These are phyloP conservation scores for Xylaria sp. DNA, from an alignment of 2,329 filamentous ascomycete genomes.

Conservation along the genomic window DNA sequence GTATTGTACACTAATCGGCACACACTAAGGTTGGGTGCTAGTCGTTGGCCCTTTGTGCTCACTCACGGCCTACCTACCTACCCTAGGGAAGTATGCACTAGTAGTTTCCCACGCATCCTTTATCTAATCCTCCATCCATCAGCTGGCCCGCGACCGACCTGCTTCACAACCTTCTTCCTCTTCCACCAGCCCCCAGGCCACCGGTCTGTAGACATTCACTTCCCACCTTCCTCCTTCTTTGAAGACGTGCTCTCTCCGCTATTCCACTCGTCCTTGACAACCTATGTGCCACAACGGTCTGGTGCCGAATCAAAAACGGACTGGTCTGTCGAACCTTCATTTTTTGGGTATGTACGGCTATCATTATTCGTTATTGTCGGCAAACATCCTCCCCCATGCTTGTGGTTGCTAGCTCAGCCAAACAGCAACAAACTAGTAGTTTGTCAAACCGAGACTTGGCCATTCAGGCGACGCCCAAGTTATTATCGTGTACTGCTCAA, in stretches of 20 bases:
- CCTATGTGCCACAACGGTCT: constrained; percentile 21
- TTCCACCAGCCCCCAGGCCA: constrained; percentile 28
- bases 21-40: neutral
- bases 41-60: constrained; percentile 14
- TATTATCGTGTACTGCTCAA: neutral
- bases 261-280: constrained; percentile 14
- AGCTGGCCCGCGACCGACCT: constrained; percentile 21
- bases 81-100: neutral
- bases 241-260: constrained; percentile 30
- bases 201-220: constrained; percentile 38
- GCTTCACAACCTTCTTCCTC: constrained; percentile 30
- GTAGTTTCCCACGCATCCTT: constrained; percentile 18
- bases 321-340: constrained; percentile 38
- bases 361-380: neutral
- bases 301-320: constrained; percentile 32
- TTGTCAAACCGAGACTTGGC: neutral
- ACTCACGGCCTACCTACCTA: constrained; percentile 6
- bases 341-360: constrained; percentile 37
- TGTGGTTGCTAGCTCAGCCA: neutral
- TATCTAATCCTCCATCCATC: constrained; percentile 22
- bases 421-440: neutral
- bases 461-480: neutral
- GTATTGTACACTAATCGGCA: no score
- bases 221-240: constrained; percentile 29
- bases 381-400: neutral